Base-by-base conservation (phyloP, 495 filamentous ascomycete species). In the Pseudomonodictys pantanalensis region DNA sequence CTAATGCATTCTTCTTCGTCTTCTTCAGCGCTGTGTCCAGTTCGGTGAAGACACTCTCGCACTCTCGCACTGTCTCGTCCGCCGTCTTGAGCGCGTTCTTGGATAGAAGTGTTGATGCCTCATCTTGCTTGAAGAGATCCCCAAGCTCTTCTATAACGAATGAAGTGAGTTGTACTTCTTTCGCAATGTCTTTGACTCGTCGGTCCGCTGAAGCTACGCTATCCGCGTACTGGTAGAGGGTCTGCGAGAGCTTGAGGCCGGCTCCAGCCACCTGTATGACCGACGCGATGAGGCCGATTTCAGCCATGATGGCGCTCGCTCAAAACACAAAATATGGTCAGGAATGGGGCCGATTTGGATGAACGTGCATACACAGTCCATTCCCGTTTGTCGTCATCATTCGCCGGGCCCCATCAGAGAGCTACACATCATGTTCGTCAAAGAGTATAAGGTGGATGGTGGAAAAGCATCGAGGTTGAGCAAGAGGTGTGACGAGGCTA, bases 171-270 rank as follows among this genome's bases (percentile, higher is more conserved):
- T 60, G 8, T 3, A 69, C 67, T 12, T 69, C 63, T 47, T 60
- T 59, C 11, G 67, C 63, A 38, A 67, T 66, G 49, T 67, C 64
- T 41, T 58, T 67, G 32, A 69, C 43, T 17, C 67, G 53, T 17
- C 52, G 61, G 20, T 66, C 63, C 6, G 67, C 67, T 10, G 58
- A 54, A 2, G 59, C 41, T 10, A 67, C 67, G 12, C 53, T 15
- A 9, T 69, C 67, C 24, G 63, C 67, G 51, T 69, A 69, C 28
- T 60, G 39, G 64, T 69, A 67, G 32, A 69, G 58, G 0, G 58
- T 62, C 46, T 60, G 26, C 18, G 58, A 60, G 20, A 67, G 64
- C 54, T 60, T 67, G 1, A 66, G 54, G 12, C 66, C 66, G 17
- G 66, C 54, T 2, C 58, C 57, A 15, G 62, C 66, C 12, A 68